Conservation (phyloP, 2,329 filamentous ascomycete species). For the Diaporthe aspalathi region DNA sequence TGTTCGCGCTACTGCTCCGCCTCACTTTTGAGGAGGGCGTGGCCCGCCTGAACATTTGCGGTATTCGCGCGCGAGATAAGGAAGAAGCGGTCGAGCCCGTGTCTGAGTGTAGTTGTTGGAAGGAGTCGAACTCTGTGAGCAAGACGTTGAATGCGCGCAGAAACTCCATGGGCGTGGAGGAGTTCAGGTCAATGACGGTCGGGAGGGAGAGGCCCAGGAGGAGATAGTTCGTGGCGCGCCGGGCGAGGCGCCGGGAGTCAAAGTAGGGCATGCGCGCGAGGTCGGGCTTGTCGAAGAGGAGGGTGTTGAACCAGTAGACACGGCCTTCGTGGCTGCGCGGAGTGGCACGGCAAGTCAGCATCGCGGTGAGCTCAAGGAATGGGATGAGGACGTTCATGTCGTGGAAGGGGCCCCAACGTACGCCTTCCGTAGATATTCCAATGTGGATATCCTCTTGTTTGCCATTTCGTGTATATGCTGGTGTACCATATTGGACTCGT, state of each 20-base stretch:
- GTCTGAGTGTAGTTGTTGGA: slow-evolving; percentile 86
- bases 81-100: slow-evolving; percentile 76
- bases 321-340: slow-evolving; percentile 86
- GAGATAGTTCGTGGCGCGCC: slow-evolving; percentile 93
- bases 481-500: slow-evolving; percentile 62
- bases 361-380: neutral
- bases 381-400: neutral
- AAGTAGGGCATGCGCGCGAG: slow-evolving; percentile 87
- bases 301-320: slow-evolving; percentile 98
- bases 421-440: slow-evolving; percentile 94
- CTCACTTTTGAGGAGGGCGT: slow-evolving; percentile 67
- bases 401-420: slow-evolving; percentile 59
- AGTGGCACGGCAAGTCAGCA: slow-evolving; percentile 29
- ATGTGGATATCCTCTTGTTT: slow-evolving; percentile 91
- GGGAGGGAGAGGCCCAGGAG: slow-evolving; percentile 93
- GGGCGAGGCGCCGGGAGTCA: slow-evolving; percentile 83
- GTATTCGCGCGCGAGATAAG: slow-evolving; percentile 81
- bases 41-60: slow-evolving; percentile 83
- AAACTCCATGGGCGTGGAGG: slow-evolving; percentile 83
- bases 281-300: slow-evolving; percentile 88
- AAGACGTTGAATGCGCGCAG: slow-evolving; percentile 87
- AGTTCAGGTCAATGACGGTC: slow-evolving; percentile 87
- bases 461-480: slow-evolving; percentile 84
- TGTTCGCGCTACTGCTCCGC: slow-evolving; percentile 60
- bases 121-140: slow-evolving; percentile 91